Evolutionary conservation across 345 rosid species (phyloP).

Genomic region (Brassica rapa): DNA sequence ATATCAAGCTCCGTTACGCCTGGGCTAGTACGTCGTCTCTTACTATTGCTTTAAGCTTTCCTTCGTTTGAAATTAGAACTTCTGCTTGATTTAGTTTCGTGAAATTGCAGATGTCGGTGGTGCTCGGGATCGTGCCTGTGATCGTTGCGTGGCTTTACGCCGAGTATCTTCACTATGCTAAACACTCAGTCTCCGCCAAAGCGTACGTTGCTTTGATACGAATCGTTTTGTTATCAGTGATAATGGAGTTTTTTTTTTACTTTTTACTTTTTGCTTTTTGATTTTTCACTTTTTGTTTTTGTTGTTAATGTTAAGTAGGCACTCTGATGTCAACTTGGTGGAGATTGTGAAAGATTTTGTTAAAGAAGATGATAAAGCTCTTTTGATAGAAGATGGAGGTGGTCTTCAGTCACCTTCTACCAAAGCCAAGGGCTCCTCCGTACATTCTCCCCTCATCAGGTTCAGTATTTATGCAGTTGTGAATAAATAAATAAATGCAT

Average conservation of each 20-base stretch:
- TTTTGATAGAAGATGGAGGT: conserved; percentile 76
- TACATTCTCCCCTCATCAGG: conserved; percentile 62
- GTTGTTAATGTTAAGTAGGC: conserved; percentile 58
- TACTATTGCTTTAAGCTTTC: neutral
- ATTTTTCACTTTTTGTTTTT: neutral
- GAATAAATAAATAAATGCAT: too few species aligned
- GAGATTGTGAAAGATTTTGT: conserved; percentile 57
- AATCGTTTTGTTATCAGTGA: neutral
- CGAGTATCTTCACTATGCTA: conserved; percentile 70
- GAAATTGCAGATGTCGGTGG: conserved; percentile 65
- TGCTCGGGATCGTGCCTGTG: conserved; percentile 69
- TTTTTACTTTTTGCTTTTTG: too few species aligned
- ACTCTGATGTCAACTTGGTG: conserved; percentile 72
- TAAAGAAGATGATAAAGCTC: conserved; percentile 75
- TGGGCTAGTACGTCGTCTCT: conserved; percentile 60
- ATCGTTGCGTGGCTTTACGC: conserved; percentile 78
- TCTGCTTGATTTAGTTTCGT: conserved; percentile 5
- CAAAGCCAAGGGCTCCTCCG: conserved; percentile 48
- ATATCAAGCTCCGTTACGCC: conserved; percentile 60
- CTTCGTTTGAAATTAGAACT: conserved; percentile 19
- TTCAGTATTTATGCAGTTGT: neutral
- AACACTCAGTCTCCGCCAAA: conserved; percentile 52
- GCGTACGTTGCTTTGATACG: conserved; percentile 51
- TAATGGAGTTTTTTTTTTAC: too few species aligned
- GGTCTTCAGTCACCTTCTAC: conserved; percentile 85